Conservation (phyloP, 2,329 filamentous ascomycete species). For the Ophiocordyceps sinensis region DNA sequence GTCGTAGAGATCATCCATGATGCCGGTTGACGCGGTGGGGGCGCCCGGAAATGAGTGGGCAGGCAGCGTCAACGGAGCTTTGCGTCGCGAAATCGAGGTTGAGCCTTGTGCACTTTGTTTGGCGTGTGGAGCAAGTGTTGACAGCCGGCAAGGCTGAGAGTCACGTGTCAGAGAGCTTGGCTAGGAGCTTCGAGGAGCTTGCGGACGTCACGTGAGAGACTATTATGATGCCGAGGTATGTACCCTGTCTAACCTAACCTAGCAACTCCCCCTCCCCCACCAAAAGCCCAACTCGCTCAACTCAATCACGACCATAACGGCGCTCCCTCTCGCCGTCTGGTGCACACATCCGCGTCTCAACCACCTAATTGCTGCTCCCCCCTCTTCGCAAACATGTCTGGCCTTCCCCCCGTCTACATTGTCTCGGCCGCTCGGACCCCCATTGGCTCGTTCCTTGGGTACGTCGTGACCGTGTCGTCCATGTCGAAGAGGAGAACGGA, state of each 20-base stretch:
- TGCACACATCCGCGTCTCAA: neutral
- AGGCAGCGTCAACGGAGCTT: conserved; percentile 6
- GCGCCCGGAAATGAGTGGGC: conserved; percentile 7
- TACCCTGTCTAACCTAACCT: too few species aligned
- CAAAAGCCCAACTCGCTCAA: too few species aligned
- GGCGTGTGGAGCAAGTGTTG: neutral
- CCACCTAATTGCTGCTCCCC: neutral
- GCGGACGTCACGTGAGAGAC: too few species aligned
- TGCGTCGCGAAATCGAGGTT: conserved; percentile 1
- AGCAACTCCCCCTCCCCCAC: too few species aligned
- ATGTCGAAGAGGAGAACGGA: too few species aligned
- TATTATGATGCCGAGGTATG: too few species aligned
- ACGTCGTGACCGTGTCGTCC: conserved; percentile 8
- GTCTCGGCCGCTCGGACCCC: conserved; percentile 85
- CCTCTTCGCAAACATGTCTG: conserved; percentile 44
- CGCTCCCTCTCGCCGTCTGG: neutral
- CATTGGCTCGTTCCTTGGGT: conserved; percentile 90
- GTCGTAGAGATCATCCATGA: conserved; percentile 94
- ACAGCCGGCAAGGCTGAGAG: neutral
- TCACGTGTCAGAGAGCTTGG: too few species aligned
- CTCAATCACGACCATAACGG: neutral
- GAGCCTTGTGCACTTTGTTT: conserved; percentile 1
- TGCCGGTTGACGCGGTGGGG: conserved; percentile 7
- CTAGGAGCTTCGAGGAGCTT: too few species aligned
- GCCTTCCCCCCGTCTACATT: conserved; percentile 83